These are phyloP conservation scores for Arthrocladium fulminans DNA, from an alignment of 2,329 filamentous ascomycete species.

Conservation along the genomic window DNA sequence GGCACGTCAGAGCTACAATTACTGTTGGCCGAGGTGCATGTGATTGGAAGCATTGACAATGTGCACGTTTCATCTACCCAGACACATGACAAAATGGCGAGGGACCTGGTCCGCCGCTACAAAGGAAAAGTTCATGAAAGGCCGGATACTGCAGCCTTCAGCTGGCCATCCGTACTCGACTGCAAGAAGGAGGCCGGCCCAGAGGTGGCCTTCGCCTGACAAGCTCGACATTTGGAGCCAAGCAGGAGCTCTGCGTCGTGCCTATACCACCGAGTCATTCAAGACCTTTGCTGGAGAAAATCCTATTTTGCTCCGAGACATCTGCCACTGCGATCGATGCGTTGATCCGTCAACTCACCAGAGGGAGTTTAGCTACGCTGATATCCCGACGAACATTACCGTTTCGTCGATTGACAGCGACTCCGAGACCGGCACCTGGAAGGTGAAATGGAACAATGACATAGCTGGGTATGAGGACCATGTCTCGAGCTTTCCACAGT, in stretches of 20 bases:
- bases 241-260: not conserved
- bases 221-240: not conserved
- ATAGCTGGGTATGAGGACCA: conserved; percentile 34
- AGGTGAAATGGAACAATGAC: conserved; percentile 55
- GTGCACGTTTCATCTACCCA: not conserved
- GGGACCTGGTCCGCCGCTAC: not conserved
- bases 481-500: conserved; percentile 11
- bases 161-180: not conserved
- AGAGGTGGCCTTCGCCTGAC: not conserved
- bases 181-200: not conserved
- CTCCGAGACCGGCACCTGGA: conserved; percentile 39
- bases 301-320: conserved; percentile 41
- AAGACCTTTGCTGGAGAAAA: conserved; percentile 3
- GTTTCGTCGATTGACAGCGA: conserved; percentile 30
- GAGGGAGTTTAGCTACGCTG: conserved; percentile 54
- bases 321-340: conserved; percentile 46
- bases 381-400: conserved; percentile 48
- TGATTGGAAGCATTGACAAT: not conserved
- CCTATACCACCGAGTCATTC: conserved; percentile 6
- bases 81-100: conserved; percentile 1
- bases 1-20: not conserved
- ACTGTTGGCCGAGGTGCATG: not conserved
- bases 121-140: not conserved
- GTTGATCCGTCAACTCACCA: conserved; percentile 52
- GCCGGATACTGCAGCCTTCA: not conserved